phyloP scores from a whole-genome alignment of 2,329 filamentous ascomycete genomes.

The Emergomyces pasteurianus region DNA sequence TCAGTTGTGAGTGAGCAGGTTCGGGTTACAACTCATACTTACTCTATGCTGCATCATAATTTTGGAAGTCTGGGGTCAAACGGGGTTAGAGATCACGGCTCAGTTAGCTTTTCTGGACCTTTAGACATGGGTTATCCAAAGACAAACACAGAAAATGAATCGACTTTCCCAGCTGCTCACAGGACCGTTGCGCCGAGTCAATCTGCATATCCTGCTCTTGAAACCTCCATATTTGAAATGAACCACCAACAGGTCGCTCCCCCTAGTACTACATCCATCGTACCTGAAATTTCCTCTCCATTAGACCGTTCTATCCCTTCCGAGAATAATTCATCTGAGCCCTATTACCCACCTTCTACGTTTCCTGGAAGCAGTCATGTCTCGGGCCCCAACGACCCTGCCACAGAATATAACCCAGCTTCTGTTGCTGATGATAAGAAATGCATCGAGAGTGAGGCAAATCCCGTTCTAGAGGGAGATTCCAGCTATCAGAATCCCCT shows the following conservation, averaged over 20 bases:
- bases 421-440: conserved; percentile 11
- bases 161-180: conserved; percentile 16
- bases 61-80: conserved; percentile 3
- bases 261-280: conserved; percentile 11
- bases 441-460: conserved; percentile 12
- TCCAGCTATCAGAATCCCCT: conserved; percentile 39
- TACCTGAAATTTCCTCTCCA: conserved; percentile 18
- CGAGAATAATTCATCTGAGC: conserved; percentile 14
- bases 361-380: not conserved
- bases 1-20: conserved; percentile 1
- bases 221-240: conserved; percentile 10
- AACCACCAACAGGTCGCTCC: conserved; percentile 15
- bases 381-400: not conserved
- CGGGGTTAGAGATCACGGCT: conserved; percentile 9
- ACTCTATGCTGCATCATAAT: conserved; percentile 7
- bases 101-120: conserved; percentile 24
- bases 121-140: conserved; percentile 14
- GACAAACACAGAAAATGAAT: conserved; percentile 16
- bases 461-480: conserved; percentile 22
- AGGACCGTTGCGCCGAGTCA: conserved; percentile 11
- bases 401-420: not conserved
- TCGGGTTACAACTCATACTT: conserved; percentile 6
- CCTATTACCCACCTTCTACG: conserved; percentile 16
- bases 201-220: conserved; percentile 11
- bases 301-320: conserved; percentile 9